Conservation (phyloP, 345 rosid genomes). For the Camelina neglecta region DNA sequence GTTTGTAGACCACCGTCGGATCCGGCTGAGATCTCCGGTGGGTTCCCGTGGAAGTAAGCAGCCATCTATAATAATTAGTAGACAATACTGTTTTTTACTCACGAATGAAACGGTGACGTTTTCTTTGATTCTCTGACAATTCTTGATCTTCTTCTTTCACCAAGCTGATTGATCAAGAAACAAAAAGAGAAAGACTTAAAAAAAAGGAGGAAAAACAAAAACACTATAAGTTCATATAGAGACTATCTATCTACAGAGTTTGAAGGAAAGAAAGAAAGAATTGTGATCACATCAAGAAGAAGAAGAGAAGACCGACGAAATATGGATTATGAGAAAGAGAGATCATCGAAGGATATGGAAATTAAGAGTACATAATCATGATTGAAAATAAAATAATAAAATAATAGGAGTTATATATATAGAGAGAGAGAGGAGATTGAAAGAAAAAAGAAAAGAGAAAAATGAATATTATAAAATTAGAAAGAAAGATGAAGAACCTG, state of each 20-base stretch:
- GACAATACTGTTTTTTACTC: neutral
- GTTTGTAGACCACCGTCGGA: constrained; percentile 84
- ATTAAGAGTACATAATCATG: constrained; percentile 51
- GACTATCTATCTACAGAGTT: constrained; percentile 6
- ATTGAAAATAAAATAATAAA: constrained; percentile 49
- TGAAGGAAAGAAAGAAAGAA: constrained; percentile 17
- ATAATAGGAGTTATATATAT: constrained; percentile 31
- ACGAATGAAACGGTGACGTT: constrained; percentile 28
- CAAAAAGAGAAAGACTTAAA: constrained; percentile 1
- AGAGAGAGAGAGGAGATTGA: constrained; percentile 20
- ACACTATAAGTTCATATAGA: constrained; percentile 24
- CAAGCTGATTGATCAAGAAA: constrained; percentile 24
- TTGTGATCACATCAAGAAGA: constrained; percentile 38
- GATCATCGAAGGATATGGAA: constrained; percentile 14
- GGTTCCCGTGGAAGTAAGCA: constrained; percentile 77
- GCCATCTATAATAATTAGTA: constrained; percentile 48
- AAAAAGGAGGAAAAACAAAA: neutral
- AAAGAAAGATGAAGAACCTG: constrained; percentile 62
- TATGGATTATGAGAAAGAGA: constrained; percentile 44
- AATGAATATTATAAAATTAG: constrained; percentile 38
- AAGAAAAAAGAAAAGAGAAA: neutral
- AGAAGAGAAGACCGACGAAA: constrained; percentile 34
- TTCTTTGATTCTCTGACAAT: neutral
- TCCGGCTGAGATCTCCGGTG: constrained; percentile 76
- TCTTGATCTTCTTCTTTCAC: constrained; percentile 43